A percentile compares a stretch with the other conserved stretches of the same genome.
Conservation (phyloP, 2,329 filamentous ascomycete genomes). For the Epichloe aotearoae region DNA sequence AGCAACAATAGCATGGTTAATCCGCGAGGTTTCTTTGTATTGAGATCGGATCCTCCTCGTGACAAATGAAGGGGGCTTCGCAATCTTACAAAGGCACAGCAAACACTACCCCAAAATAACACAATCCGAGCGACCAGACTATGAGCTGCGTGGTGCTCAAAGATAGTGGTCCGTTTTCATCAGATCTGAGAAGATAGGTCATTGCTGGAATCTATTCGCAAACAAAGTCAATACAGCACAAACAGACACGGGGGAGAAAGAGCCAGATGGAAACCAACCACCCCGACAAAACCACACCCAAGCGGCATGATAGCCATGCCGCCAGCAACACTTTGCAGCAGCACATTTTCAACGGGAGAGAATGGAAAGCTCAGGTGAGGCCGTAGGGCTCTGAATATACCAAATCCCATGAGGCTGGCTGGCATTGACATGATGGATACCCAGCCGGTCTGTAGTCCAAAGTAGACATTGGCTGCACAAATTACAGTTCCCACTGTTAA, state of each 20-base stretch:
- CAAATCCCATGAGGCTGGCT: slow-evolving; percentile 84
- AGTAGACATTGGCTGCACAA: slow-evolving; percentile 96
- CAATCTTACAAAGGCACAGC: slow-evolving; percentile 64
- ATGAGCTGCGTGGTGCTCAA: slow-evolving; percentile 66
- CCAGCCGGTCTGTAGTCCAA: slow-evolving; percentile 76
- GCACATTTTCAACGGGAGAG: slow-evolving; percentile 87
- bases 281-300: slow-evolving; percentile 89
- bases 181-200: slow-evolving; percentile 65
- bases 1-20: background rate
- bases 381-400: slow-evolving; percentile 72
- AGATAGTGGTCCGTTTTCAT: slow-evolving; percentile 66
- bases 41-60: too few relatives aligned
- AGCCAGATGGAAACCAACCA: slow-evolving; percentile 32
- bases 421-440: slow-evolving; percentile 91
- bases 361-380: slow-evolving; percentile 68
- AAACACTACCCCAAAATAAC: slow-evolving; percentile 94
- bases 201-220: slow-evolving; percentile 59
- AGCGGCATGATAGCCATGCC: slow-evolving; percentile 95
- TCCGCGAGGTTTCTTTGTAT: too few relatives aligned
- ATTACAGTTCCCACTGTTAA: slow-evolving; percentile 79
- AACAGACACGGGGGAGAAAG: background rate
- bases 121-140: slow-evolving; percentile 83
- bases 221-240: slow-evolving; percentile 5
- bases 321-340: slow-evolving; percentile 91
- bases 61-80: background rate